Conservation (phyloP, 1,284 basidiomycete genomes). For the Marasmius fiardii region DNA sequence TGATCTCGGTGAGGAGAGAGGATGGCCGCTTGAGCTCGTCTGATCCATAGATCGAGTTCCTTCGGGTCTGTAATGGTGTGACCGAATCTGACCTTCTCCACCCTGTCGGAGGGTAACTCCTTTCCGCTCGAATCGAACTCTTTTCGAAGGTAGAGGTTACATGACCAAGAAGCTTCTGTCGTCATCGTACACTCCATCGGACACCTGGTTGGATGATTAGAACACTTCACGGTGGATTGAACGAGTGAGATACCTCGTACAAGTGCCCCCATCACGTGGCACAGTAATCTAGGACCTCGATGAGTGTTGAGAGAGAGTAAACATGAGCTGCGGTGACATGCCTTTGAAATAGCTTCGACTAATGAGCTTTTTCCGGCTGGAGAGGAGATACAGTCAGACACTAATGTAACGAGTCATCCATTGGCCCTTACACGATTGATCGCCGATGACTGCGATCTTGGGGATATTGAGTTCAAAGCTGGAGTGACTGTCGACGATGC, state of each 20-base stretch:
- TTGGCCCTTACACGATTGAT: constrained; percentile 50
- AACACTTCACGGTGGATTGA: background rate
- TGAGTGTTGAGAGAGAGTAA: constrained; percentile 1
- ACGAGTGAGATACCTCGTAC: constrained; percentile 41
- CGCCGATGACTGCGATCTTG: constrained; percentile 51
- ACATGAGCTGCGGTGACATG: constrained; percentile 28
- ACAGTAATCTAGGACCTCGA: constrained; percentile 44
- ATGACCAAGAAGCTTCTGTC: constrained; percentile 43
- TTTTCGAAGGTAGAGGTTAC: constrained; percentile 44
- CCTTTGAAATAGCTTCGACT: constrained; percentile 55
- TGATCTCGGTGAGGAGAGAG: constrained; percentile 37
- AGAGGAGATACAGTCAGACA: constrained; percentile 8
- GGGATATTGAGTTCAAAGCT: constrained; percentile 39
- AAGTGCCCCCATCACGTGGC: constrained; percentile 56
- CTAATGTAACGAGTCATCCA: background rate
- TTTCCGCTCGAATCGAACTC: constrained; percentile 31
- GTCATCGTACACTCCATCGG: constrained; percentile 56
- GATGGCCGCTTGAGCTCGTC: constrained; percentile 58
- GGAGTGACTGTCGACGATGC: background rate
- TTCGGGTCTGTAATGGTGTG: constrained; percentile 31
- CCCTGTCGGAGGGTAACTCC: constrained; percentile 1
- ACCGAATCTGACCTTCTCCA: constrained; percentile 33
- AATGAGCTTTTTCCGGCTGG: constrained; percentile 62
- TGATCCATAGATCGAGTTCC: constrained; percentile 49
- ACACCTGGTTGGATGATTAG: constrained; percentile 34